Percentiles rank a stretch among this genome's conserved stretches.
phyloP scores from a whole-genome alignment of 768 basidiomycete species.

The Lanmaoa rubissima region DNA sequence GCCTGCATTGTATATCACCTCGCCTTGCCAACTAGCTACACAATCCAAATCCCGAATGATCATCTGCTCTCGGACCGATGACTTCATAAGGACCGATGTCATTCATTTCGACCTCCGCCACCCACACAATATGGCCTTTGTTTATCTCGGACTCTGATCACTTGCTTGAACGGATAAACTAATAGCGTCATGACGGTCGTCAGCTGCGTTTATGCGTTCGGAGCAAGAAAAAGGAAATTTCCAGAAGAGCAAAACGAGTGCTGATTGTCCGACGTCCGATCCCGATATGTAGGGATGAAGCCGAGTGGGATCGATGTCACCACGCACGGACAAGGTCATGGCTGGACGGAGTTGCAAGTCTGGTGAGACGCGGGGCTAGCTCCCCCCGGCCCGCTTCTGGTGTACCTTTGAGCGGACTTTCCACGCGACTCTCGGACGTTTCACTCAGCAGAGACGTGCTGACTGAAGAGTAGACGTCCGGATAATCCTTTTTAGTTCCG shows the following conservation, averaged over 20 bases:
- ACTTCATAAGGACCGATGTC: conserved; percentile 16
- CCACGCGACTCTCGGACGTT: conserved; percentile 26
- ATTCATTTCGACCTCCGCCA: conserved; percentile 12
- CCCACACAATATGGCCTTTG: not conserved
- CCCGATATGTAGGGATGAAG: conserved; percentile 16
- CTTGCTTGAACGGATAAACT: too few species aligned
- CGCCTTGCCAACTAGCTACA: not conserved
- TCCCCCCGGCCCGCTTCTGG: not conserved
- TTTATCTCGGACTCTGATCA: conserved; percentile 29
- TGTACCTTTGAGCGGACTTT: conserved; percentile 1
- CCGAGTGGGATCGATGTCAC: not conserved
- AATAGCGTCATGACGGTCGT: too few species aligned
- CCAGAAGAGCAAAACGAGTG: conserved; percentile 1
- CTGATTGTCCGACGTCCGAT: conserved; percentile 18
- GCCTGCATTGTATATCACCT: conserved; percentile 30
- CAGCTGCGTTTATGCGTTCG: too few species aligned
- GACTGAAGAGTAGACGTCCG: not conserved
- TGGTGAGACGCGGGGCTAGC: not conserved
- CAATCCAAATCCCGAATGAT: not conserved
- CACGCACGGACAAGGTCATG: not conserved
- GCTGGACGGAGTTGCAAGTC: not conserved
- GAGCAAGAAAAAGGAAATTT: not conserved
- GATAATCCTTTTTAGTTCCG: conserved; percentile 14
- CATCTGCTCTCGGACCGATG: conserved; percentile 23
- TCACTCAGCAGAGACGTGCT: conserved; percentile 3